Base-by-base conservation (phyloP, 192 early-diverging fungal species). In the Chytriomyces confervae region DNA sequence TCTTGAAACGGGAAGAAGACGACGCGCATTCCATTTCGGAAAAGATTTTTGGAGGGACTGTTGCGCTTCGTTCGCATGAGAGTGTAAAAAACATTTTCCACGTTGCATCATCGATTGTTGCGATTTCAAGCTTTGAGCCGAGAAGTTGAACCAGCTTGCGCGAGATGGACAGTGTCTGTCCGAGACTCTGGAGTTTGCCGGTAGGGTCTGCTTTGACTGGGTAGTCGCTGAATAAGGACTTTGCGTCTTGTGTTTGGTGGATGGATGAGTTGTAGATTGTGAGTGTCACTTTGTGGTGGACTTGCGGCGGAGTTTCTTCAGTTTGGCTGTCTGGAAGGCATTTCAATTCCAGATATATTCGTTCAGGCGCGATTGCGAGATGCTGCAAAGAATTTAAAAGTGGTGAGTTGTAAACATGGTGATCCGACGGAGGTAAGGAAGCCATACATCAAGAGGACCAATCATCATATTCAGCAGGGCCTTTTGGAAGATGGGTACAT, bases 381-480 rank as follows among this genome's bases (percentile, higher is more conserved):
- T 13, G 53, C 53, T 57, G 16, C 20, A 57, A 18, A 18, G 13
- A 20, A 57, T 57, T 57, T 57, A 69, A 27, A 65, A 65, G 1
- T 11, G 27, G 63, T 13, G 63, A 65, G 63, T 20, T 16, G 13
- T 27, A 6, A 6, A 65, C 13, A 27, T 65, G 36, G 36, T 4
- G 36, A 36, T 36, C 36, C 63, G 1, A 27, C 0, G 11, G 16
- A 1, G 11, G 27, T 65, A 4, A 20, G 3, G 27, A 6, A 11
- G 13, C 3, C 50, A 51, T 27, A 71, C 69, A 27, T 71, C 69
- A 9, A 71, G 13, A 50, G 69, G 47, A 9, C 69, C 69, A 8
- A 71, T 48, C 23, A 71, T 11, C 18, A 71, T 10, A 71, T 71
- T 71, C 16, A 71, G 27, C 7, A 71, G 8, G 8, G 50, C 50